phyloP scores from a whole-genome alignment of 1,284 basidiomycete species.

The Boletus mariae region DNA sequence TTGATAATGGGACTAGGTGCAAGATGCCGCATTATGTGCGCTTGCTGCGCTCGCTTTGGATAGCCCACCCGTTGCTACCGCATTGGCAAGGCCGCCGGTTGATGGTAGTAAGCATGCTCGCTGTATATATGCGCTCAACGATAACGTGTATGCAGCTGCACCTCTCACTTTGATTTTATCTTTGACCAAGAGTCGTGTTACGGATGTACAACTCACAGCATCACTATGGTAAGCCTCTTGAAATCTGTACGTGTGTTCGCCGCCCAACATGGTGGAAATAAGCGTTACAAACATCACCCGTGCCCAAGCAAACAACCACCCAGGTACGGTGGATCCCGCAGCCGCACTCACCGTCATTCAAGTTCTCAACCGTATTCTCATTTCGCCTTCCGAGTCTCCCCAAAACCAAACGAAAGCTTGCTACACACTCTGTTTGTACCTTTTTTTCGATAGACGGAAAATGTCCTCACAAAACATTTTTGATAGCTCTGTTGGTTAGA shows the following conservation, averaged over 20 bases:
- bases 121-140: conserved; percentile 4
- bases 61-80: conserved; percentile 49
- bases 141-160: conserved; percentile 22
- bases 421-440: conserved; percentile 61
- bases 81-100: conserved; percentile 40
- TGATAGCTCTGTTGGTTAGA: conserved; percentile 62
- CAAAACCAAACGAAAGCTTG: conserved; percentile 58
- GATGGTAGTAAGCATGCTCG: conserved; percentile 37
- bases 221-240: conserved; percentile 54
- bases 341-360: conserved; percentile 56
- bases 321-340: conserved; percentile 39
- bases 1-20: conserved; percentile 40
- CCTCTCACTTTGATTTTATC: conserved; percentile 39
- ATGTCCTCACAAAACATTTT: background rate
- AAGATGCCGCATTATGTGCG: conserved; percentile 68
- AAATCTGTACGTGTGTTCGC: background rate
- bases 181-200: conserved; percentile 51
- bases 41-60: conserved; percentile 71
- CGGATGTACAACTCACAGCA: conserved; percentile 63
- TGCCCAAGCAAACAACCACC: conserved; percentile 34
- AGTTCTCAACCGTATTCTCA: conserved; percentile 56
- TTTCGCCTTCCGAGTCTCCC: conserved; percentile 39
- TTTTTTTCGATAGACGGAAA: background rate
- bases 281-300: conserved; percentile 61
- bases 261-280: background rate